Conservation (phyloP, 2,329 filamentous ascomycete genomes). For the Talaromyces sp. region DNA sequence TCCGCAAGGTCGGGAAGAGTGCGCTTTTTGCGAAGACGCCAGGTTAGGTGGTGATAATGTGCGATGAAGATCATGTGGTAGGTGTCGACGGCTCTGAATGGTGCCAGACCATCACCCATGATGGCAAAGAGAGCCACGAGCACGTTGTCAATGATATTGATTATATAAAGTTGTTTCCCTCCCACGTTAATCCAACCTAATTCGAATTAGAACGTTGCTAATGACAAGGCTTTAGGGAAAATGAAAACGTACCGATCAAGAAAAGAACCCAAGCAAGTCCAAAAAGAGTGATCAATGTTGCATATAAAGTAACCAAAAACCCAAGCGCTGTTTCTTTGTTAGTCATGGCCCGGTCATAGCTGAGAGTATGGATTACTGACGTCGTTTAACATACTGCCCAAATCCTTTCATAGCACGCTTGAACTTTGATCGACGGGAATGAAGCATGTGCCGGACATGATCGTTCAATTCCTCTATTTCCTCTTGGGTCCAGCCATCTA, state of each 20-base stretch:
- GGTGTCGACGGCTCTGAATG: constrained; percentile 75
- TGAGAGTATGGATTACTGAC: constrained; percentile 41
- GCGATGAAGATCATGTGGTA: constrained; percentile 85
- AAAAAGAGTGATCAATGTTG: constrained; percentile 76
- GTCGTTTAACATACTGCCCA: constrained; percentile 70
- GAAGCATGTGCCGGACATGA: constrained; percentile 81
- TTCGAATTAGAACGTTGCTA: not conserved
- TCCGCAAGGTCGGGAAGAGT: constrained; percentile 61
- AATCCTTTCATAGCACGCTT: constrained; percentile 78
- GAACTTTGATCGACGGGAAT: constrained; percentile 74
- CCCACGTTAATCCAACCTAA: constrained; percentile 77
- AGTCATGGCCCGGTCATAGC: not conserved
- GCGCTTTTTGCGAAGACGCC: constrained; percentile 61
- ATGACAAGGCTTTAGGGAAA: not conserved
- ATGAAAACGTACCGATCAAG: constrained; percentile 60
- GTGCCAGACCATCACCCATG: constrained; percentile 67
- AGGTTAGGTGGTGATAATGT: constrained; percentile 65
- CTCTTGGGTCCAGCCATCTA: constrained; percentile 70
- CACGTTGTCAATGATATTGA: constrained; percentile 68
- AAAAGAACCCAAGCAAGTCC: constrained; percentile 88
- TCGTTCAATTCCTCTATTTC: constrained; percentile 78
- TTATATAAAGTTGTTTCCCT: constrained; percentile 63
- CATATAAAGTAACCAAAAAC: constrained; percentile 80
- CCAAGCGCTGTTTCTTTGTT: constrained; percentile 57
- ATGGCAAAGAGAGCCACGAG: constrained; percentile 68